Conservation (phyloP, 352 stramenopile genomes). For the Globisporangium recalcitrans region DNA sequence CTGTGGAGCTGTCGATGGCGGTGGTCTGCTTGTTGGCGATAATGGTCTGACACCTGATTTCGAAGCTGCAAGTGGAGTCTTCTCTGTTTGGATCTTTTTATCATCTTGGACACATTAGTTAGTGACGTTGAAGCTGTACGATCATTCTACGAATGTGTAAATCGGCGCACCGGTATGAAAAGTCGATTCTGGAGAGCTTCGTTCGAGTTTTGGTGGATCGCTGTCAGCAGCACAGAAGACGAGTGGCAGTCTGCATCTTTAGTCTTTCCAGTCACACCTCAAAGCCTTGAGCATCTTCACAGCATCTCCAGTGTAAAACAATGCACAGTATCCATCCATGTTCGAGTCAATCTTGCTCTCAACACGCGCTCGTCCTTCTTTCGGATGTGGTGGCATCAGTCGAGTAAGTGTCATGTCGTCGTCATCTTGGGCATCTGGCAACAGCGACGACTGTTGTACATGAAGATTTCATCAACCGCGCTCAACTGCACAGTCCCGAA, state of each 20-base stretch:
- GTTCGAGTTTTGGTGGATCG: too few relatives aligned
- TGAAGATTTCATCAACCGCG: constrained; percentile 40
- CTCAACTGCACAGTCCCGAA: constrained; percentile 29
- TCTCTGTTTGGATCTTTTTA: too few relatives aligned
- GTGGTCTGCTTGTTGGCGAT: not conserved
- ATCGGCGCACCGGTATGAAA: not conserved
- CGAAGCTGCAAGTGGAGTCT: too few relatives aligned
- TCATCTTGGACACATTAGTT: not conserved
- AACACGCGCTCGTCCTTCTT: not conserved
- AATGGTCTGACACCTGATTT: not conserved
- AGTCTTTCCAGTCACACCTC: too few relatives aligned
- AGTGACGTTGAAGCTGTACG: not conserved
- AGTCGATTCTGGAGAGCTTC: not conserved
- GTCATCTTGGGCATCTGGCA: not conserved
- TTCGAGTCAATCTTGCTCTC: too few relatives aligned
- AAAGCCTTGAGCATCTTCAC: too few relatives aligned
- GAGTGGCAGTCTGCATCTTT: too few relatives aligned
- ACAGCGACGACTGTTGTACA: constrained; percentile 46
- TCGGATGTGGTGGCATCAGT: not conserved
- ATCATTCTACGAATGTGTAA: too few relatives aligned
- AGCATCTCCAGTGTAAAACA: too few relatives aligned
- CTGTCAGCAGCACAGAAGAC: too few relatives aligned
- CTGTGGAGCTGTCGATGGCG: not conserved
- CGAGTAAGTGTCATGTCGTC: not conserved
- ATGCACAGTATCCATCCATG: not conserved